Evolutionary conservation across 257 asterid species (phyloP).

Genomic region (Solanum rostratum): DNA sequence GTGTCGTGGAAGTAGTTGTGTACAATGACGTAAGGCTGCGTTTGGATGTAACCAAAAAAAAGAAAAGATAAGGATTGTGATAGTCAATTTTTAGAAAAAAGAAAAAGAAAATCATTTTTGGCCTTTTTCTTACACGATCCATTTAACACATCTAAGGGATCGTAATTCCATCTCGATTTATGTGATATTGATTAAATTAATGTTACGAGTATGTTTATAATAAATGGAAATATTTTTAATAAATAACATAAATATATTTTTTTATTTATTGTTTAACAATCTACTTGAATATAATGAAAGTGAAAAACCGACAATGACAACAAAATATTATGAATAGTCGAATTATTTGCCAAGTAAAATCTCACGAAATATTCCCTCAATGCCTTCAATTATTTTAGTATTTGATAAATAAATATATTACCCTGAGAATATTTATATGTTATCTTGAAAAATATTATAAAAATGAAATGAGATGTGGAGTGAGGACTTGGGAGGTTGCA

Average conservation of each 20-base stretch:
- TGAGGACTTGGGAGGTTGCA: neutral
- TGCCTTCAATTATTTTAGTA: rapidly evolving
- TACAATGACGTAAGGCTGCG: neutral
- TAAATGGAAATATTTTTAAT: rapidly evolving
- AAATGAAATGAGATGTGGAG: neutral
- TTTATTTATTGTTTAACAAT: neutral
- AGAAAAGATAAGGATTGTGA: neutral
- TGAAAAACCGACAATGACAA: neutral
- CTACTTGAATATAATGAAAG: rapidly evolving
- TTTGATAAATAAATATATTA: neutral
- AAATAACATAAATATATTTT: too few species aligned
- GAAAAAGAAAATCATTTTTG: neutral
- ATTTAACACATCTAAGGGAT: neutral
- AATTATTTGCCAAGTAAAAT: neutral
- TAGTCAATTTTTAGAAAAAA: neutral
- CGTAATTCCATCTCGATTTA: rapidly evolving
- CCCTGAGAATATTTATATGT: rapidly evolving
- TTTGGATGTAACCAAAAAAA: neutral
- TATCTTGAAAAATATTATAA: neutral
- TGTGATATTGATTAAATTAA: rapidly evolving
- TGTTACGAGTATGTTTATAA: rapidly evolving
- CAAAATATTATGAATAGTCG: rapidly evolving
- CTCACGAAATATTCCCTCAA: rapidly evolving
- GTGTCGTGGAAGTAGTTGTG: neutral
- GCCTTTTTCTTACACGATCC: neutral